Base-by-base conservation (phyloP, 352 stramenopile genomes). In the Pythium chondricola region DNA sequence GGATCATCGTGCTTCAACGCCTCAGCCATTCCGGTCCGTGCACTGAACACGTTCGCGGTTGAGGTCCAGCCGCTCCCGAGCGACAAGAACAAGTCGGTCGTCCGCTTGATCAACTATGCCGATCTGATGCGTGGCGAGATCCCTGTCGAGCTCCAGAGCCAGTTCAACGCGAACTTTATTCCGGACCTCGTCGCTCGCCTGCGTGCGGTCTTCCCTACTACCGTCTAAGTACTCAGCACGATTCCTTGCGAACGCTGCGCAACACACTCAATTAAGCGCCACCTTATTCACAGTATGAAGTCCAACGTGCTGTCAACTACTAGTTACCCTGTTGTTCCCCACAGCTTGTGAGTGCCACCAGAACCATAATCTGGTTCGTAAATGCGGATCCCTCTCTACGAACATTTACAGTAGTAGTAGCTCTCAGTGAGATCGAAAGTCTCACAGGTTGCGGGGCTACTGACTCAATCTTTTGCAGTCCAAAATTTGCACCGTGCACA, bases 71-170 rank as follows among this genome's bases (percentile, higher is more conserved):
- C 52, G 16, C 36, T 60, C 27, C 36, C 44, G 17, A 40, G 22
- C 25, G 45, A 60, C 44, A 38, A 25, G 13, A 48, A 33, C 26
- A 47, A 60, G 43, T 60, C 43, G 17, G 29, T 60, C 22, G 52
- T 60, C 36, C 52, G 43, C 6, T 31, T 60, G 17, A 60, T 60
- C 52, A 60, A 60, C 52, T 60, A 60, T 20, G 52, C 52, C 27
- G 52, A 60, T 24, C 38, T 60, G 18, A 29, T 43, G 29, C 29
- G 29, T 33, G 29, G 29, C 29, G 29, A 33, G 13, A 33, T 33
- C 29, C 13, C 29, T 8, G 7, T 33, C 29, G 29, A 33, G 29
- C 29, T 33, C 13, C 29, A 33, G 13, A 13, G 8, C 29, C 7
- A 8, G 29, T 13, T 33, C 29, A 33, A 33, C 29, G 29, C 8